These are phyloP conservation scores for Hanseniaspora occidentalis DNA, from an alignment of 805 yeast species.

Conservation along the genomic window DNA sequence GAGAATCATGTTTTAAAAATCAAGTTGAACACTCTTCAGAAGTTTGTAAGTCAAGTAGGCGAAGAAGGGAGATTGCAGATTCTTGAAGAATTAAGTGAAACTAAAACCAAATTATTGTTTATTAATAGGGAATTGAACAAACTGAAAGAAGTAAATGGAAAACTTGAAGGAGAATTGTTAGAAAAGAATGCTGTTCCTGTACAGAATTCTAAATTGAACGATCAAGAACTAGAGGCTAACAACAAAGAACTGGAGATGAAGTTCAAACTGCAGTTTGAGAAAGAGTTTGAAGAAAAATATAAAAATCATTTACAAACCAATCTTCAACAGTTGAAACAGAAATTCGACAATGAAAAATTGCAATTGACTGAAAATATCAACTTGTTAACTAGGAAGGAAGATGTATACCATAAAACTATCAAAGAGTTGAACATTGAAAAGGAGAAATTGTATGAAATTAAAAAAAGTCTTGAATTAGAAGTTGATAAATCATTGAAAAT, in stretches of 20 bases:
- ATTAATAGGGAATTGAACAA: background rate
- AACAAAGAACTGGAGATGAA: background rate
- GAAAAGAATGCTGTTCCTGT: background rate
- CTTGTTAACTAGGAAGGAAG: conserved; percentile 4
- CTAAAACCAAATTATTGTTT: conserved; percentile 9
- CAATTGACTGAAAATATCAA: no score
- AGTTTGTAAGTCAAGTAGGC: conserved; percentile 18
- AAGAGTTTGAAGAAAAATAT: conserved; percentile 4
- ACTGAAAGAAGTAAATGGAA: background rate
- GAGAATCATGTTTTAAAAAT: conserved; percentile 20
- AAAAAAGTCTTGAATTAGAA: conserved; percentile 8
- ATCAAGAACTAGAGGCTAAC: conserved; percentile 1
- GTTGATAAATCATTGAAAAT: conserved; percentile 7
- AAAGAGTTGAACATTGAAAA: conserved; percentile 7
- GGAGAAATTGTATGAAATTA: conserved; percentile 3
- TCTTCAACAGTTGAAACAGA: no score
- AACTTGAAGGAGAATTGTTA: background rate
- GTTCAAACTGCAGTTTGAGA: background rate
- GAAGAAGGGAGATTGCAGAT: conserved; percentile 17
- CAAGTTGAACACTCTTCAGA: conserved; percentile 18
- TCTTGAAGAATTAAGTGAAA: conserved; percentile 16
- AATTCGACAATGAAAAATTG: no score
- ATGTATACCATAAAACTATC: conserved; percentile 11
- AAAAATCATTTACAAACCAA: no score
- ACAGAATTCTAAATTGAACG: background rate